phyloP scores from a whole-genome alignment of 768 basidiomycete genomes.

The Russula vinacea region DNA sequence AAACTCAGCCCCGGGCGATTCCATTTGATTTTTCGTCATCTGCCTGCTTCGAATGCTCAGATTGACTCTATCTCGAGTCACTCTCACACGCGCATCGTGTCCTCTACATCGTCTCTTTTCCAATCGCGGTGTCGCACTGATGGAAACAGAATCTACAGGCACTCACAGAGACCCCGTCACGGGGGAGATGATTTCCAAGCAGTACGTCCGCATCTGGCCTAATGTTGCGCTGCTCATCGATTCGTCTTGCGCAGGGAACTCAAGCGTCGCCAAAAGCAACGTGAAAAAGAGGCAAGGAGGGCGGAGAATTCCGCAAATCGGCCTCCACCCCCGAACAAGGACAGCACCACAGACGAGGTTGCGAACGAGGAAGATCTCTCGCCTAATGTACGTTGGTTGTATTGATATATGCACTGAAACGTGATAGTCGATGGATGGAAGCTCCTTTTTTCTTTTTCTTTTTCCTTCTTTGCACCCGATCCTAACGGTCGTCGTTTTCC shows the following conservation, averaged over 20 bases:
- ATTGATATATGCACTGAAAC: background rate
- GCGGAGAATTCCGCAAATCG: constrained; percentile 65
- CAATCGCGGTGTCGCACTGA: constrained; percentile 27
- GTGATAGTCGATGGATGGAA: background rate
- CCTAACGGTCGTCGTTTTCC: constrained; percentile 7
- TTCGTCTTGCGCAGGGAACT: constrained; percentile 62
- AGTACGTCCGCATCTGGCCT: constrained; percentile 48
- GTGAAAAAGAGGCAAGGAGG: constrained; percentile 70
- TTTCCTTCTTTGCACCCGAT: background rate
- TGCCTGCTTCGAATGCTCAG: constrained; percentile 32
- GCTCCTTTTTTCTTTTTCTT: background rate
- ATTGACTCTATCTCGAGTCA: background rate
- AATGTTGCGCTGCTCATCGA: constrained; percentile 30
- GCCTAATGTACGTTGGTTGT: constrained; percentile 67
- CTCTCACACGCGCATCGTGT: background rate
- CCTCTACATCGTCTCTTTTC: constrained; percentile 1
- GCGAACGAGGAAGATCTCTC: constrained; percentile 78
- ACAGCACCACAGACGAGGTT: constrained; percentile 39
- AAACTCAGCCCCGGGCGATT: constrained; percentile 20
- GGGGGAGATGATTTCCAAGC: constrained; percentile 96
- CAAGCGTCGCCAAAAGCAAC: constrained; percentile 87
- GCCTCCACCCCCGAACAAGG: constrained; percentile 38
- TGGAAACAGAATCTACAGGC: constrained; percentile 41
- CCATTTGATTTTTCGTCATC: constrained; percentile 7
- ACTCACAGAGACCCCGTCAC: constrained; percentile 79